Conservation (phyloP, 1,284 basidiomycete species). For the Sparassis latifolia region DNA sequence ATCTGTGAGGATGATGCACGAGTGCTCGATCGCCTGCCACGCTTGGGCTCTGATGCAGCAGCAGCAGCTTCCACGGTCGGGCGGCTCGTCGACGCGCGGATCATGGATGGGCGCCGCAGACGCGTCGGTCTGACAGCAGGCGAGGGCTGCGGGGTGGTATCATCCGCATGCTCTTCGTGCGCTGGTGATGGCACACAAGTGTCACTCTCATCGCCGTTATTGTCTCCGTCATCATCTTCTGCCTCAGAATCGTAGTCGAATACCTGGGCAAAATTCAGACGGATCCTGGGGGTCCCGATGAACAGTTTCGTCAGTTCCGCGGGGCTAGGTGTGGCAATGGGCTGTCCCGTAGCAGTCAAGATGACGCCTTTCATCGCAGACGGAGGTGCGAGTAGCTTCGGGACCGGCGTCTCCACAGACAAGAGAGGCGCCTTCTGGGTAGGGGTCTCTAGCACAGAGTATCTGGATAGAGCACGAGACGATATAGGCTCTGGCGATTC, state of each 20-base stretch:
- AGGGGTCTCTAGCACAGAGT: conserved; percentile 36
- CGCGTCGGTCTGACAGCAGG: conserved; percentile 20
- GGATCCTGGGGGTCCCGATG: conserved; percentile 55
- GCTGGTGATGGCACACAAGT: conserved; percentile 7
- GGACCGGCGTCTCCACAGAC: conserved; percentile 8
- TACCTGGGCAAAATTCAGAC: conserved; percentile 67
- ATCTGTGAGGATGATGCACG: background rate
- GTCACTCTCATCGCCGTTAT: conserved; percentile 23
- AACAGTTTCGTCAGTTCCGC: conserved; percentile 59
- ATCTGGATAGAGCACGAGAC: conserved; percentile 20
- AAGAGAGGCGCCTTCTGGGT: conserved; percentile 11
- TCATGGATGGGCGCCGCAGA: conserved; percentile 25
- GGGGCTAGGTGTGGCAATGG: conserved; percentile 60
- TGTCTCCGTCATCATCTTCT: conserved; percentile 22
- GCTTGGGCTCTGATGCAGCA: conserved; percentile 1
- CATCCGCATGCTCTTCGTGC: conserved; percentile 12
- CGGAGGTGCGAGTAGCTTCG: conserved; percentile 23
- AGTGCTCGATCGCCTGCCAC: background rate
- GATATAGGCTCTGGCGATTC: conserved; percentile 22
- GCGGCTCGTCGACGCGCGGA: conserved; percentile 17
- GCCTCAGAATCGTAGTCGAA: conserved; percentile 52
- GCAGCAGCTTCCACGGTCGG: conserved; percentile 6
- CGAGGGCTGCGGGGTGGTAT: conserved; percentile 15
- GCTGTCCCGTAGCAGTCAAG: conserved; percentile 66
- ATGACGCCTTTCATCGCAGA: conserved; percentile 82